Conservation (phyloP, 371 early-diverging fungal genomes). For the Zopfochytrium polystomum region DNA sequence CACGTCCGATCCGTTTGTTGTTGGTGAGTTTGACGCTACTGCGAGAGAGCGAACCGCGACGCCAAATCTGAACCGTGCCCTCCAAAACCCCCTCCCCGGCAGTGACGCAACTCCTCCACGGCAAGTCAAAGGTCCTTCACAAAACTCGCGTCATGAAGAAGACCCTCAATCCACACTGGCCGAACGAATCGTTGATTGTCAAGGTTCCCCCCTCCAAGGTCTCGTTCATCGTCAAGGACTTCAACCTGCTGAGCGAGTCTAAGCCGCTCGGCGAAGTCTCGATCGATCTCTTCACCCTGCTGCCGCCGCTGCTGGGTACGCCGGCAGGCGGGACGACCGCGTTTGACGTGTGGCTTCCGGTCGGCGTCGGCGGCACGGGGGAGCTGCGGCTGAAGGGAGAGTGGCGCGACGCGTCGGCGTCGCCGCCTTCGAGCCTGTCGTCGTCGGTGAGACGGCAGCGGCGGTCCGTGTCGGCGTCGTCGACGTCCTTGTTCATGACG, state of each 20-base stretch:
- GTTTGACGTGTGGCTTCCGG: slow-evolving; percentile 31
- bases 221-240: slow-evolving; percentile 35
- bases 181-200: slow-evolving; percentile 27
- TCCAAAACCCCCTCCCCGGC: not conserved
- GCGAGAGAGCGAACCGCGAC: too few relatives aligned
- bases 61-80: too few relatives aligned
- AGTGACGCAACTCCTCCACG: slow-evolving; percentile 30
- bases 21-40: slow-evolving; percentile 19
- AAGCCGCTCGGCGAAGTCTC: slow-evolving; percentile 35
- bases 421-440: too few relatives aligned
- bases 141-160: slow-evolving; percentile 47
- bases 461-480: too few relatives aligned
- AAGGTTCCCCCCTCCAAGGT: slow-evolving; percentile 25
- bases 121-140: slow-evolving; percentile 31
- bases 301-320: too few relatives aligned
- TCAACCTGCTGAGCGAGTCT: slow-evolving; percentile 31
- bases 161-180: slow-evolving; percentile 37
- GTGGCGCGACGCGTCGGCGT: too few relatives aligned
- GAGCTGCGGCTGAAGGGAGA: slow-evolving; percentile 24
- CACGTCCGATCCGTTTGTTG: slow-evolving; percentile 41
- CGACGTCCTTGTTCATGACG: too few relatives aligned
- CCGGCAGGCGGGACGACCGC: not conserved
- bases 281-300: slow-evolving; percentile 26
- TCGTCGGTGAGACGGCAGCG: too few relatives aligned
- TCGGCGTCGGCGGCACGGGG: slow-evolving; percentile 35